Evolutionary conservation across 1,139 yeast genomes (phyloP), one percentile per base, ranked within the genome.

Genomic region (Trichomonascaceae sp.): DNA sequence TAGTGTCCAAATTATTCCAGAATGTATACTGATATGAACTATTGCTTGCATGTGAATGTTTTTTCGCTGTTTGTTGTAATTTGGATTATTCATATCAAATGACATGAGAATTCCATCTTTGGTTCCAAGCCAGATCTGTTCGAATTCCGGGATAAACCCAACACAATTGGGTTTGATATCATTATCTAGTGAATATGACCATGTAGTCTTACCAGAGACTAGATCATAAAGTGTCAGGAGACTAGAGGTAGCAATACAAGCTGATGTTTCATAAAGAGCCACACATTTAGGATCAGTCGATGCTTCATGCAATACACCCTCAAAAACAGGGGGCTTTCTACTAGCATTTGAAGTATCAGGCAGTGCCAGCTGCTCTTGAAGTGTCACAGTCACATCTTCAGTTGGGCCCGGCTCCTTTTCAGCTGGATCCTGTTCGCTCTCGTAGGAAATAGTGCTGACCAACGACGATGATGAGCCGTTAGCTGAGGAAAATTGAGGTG

Each of bases 261-360:
- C 55, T 47, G 58, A 62, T 8, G 61, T 61, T 3, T 71, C 72
- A 39, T 61, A 59, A 10, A 63, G 52, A 6, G 63, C 63, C 41
- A 60, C 54, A 2, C 62, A 62, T 22, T 59, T 59, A 38, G 65
- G 63, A 38, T 70, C 71, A 13, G 62, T 53, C 2, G 64, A 51
- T 20, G 67, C 57, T 47, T 63, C 63, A 45, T 65, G 65, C 32
- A 64, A 51, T n/a, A 63, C 58, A 1, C 70, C 69, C 45, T 62
- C 64, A 53, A 60, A 62, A 1, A 64, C 55, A 1, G 74, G 74
- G 2, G 70, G 67, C 24, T 70, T 57, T 44, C 73, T 60, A 54
- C 70, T 70, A 8, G 69, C 66, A 44, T 66, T 70, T 10, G 73
- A 69, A 6, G 70, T 61, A 47, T 70, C 74, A 1, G 72, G 71